phyloP scores from a whole-genome alignment of 352 stramenopile genomes.

The Globisporangium recalcitrans region DNA sequence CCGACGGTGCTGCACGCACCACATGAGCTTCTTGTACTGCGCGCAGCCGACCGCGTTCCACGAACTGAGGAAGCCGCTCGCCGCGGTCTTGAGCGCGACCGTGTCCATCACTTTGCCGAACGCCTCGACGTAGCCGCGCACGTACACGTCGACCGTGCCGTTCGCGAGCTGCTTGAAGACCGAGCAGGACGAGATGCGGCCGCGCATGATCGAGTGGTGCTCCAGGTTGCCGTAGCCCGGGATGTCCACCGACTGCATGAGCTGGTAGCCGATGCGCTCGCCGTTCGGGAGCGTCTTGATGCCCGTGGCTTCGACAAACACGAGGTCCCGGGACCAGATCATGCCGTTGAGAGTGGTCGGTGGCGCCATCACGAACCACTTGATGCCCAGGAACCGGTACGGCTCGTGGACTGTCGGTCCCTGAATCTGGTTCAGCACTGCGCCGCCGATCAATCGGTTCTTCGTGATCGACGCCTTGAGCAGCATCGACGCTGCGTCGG shows the following conservation, averaged over 20 bases:
- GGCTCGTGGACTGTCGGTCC: slow-evolving; percentile 23
- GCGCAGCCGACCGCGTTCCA: slow-evolving; percentile 44
- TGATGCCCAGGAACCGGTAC: slow-evolving; percentile 30
- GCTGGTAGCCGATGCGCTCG: slow-evolving; percentile 27
- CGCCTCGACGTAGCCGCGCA: slow-evolving; percentile 11
- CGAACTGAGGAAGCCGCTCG: slow-evolving; percentile 37
- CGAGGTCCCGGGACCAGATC: slow-evolving; percentile 23
- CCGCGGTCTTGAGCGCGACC: slow-evolving; percentile 33
- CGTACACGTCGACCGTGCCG: slow-evolving; percentile 16
- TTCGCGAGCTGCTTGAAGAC: slow-evolving; percentile 13
- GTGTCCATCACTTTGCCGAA: slow-evolving; percentile 21
- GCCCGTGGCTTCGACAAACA: slow-evolving; percentile 33
- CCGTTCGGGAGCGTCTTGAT: slow-evolving; percentile 22
- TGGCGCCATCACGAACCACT: slow-evolving; percentile 29
- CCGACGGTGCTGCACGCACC: slow-evolving; percentile 15
- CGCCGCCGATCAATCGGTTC: slow-evolving; percentile 14
- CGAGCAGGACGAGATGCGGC: slow-evolving; percentile 2
- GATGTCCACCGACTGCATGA: slow-evolving; percentile 29
- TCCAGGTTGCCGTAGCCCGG: slow-evolving; percentile 9
- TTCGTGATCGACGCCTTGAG: slow-evolving; percentile 8
- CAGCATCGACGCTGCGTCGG: slow-evolving; percentile 8
- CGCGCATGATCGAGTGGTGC: slow-evolving; percentile 4
- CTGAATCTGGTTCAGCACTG: slow-evolving; percentile 27
- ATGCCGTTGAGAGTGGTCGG: slow-evolving; percentile 22
- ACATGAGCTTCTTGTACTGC: slow-evolving; percentile 44